Conservation (phyloP, 2,329 filamentous ascomycete species). For the Nothopassalora personata region DNA sequence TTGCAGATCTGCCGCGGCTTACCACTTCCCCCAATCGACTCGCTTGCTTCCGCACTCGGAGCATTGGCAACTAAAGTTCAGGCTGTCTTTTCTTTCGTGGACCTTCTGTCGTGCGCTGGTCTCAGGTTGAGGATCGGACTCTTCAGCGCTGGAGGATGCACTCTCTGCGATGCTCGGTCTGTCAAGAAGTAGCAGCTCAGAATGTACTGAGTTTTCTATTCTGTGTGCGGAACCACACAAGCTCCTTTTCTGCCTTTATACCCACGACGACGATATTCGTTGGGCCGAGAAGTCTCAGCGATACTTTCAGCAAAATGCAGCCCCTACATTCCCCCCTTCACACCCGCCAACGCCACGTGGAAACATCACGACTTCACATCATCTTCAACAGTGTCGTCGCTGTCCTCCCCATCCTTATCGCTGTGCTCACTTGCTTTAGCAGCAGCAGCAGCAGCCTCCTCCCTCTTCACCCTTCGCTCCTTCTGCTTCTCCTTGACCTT, state of each 20-base stretch:
- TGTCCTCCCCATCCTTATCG: background rate
- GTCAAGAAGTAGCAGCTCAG: too few species aligned
- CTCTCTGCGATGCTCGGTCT: background rate
- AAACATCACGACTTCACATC: background rate
- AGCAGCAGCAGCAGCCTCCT: background rate
- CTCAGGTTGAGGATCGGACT: background rate
- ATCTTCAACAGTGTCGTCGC: background rate
- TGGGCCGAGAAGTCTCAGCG: too few species aligned
- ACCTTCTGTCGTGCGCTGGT: background rate
- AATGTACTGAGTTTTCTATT: too few species aligned
- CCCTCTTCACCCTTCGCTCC: conserved; percentile 13
- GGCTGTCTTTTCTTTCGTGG: background rate
- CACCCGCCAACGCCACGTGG: background rate
- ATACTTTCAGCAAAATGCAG: too few species aligned
- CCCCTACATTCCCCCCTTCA: too few species aligned
- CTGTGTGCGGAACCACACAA: too few species aligned
- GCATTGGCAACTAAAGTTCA: background rate
- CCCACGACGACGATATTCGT: too few species aligned
- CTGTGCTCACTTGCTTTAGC: background rate
- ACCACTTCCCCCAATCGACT: background rate
- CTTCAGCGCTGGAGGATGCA: background rate
- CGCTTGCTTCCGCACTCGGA: background rate
- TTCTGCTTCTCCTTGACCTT: conserved; percentile 35
- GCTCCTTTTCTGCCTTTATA: too few species aligned
- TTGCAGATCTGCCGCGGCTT: too few species aligned